Base-by-base conservation (phyloP, 306 rosid species). In the Citrullus mucosospermus region DNA sequence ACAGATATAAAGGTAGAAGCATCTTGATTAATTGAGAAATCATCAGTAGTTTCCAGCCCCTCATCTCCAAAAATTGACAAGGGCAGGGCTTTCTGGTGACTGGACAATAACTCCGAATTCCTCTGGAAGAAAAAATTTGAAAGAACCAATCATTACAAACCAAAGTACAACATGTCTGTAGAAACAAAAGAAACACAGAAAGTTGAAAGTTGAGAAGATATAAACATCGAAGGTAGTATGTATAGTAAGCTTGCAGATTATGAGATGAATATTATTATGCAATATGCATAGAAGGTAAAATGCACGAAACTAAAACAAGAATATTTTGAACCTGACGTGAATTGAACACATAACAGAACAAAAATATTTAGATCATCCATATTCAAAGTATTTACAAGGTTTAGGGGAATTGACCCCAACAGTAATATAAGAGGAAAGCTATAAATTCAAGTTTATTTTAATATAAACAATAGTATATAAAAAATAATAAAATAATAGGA, bases 11-110 rank as follows among this genome's bases (percentile, higher is more conserved):
- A 71, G 78, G 79, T 41, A 77, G 90, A 83, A 79, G 82, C 70
- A 78, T 87, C 85, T 87, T 83, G 86, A 77, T 83, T 80, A 43
- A 77, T 79, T 51, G 85, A 76, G 50, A 81, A 81, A 79, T 81
- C 87, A 74, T 84, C 81, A 6, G 87, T n/a, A 28, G 60, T 82
- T 81, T 86, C 89, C 65, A 87, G 82, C 56, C 54, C 85, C 78
- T 85, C 89, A 75, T 88, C 97, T 16, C 97, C 91, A 91, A 92
- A 90, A 80, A 90, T 84, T 57, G 93, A 87, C 77, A 93, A 74
- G 79, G 97, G 91, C 88, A 94, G 86, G 83, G 94, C 93, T 86
- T 80, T 88, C 74, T 78, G 89, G 34, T 28, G 80, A 81, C 82
- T 89, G 62, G 78, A 85, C 48, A 78, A 54, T 71, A 78, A 81